Percentiles rank a stretch among this genome's conserved stretches.
These are phyloP conservation scores for Candida tallmaniae DNA, from an alignment of 805 yeast genomes.

Conservation along the genomic window DNA sequence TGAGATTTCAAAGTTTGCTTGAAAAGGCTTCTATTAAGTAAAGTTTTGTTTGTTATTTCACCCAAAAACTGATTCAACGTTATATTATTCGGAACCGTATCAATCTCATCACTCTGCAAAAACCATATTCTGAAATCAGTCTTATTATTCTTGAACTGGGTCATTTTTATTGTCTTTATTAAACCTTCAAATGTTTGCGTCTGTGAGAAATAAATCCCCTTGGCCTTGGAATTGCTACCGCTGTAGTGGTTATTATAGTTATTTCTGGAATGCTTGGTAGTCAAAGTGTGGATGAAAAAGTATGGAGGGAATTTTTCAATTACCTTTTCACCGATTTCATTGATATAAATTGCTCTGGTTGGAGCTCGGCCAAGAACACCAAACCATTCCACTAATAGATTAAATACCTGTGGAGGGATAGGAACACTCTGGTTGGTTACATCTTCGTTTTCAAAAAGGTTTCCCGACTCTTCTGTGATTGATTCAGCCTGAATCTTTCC, in stretches of 20 bases:
- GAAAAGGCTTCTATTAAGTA: constrained; percentile 23
- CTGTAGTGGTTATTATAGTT: constrained; percentile 2
- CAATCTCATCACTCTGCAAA: constrained; percentile 20
- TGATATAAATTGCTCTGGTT: constrained; percentile 23
- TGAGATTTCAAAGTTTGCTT: constrained; percentile 24
- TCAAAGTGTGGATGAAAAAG: constrained; percentile 30
- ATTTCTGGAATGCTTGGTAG: constrained; percentile 13
- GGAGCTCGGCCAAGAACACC: constrained; percentile 42
- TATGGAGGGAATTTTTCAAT: constrained; percentile 35
- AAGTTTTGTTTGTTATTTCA: constrained; percentile 23
- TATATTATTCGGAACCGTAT: constrained; percentile 20
- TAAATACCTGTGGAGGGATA: constrained; percentile 43
- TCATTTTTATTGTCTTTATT: constrained; percentile 20
- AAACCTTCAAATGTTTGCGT: constrained; percentile 32
- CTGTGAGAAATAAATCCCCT: constrained; percentile 23
- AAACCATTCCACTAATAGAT: constrained; percentile 48
- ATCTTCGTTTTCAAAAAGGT: constrained; percentile 27
- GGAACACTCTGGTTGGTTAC: constrained; percentile 14
- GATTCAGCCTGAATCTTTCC: constrained; percentile 46
- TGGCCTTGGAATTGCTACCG: constrained; percentile 4
- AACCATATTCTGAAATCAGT: constrained; percentile 34
- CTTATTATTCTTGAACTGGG: constrained; percentile 17
- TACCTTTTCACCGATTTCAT: constrained; percentile 21
- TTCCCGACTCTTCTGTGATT: constrained; percentile 43
- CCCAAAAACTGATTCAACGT: constrained; percentile 22